Conservation (phyloP, 2,329 filamentous ascomycete species). For the Colletotrichum higginsianum region DNA sequence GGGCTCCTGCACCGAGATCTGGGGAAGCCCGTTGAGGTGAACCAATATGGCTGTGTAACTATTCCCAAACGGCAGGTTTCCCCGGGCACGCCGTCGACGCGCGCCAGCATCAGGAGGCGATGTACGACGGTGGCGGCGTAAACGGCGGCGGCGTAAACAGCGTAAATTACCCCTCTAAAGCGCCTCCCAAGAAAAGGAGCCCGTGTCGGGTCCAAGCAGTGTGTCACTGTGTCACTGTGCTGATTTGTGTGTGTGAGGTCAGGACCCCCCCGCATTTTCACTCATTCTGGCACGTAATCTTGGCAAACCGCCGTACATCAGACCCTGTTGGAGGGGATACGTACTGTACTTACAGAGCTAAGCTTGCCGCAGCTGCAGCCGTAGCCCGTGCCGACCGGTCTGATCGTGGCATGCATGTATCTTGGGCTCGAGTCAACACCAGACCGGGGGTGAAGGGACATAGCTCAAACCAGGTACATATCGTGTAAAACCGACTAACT, state of each 20-base stretch:
- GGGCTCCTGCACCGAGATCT: neutral
- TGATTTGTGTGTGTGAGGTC: slow-evolving; percentile 28
- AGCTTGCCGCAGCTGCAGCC: neutral
- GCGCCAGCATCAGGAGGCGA: neutral
- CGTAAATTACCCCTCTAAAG: slow-evolving; percentile 35
- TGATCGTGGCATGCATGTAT: slow-evolving; percentile 20
- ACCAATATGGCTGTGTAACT: no score
- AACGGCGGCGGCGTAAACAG: slow-evolving; percentile 40
- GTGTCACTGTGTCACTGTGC: neutral
- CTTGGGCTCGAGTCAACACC: slow-evolving; percentile 31
- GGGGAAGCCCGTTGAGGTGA: neutral
- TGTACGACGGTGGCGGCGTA: slow-evolving; percentile 21
- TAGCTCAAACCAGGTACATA: slow-evolving; percentile 27
- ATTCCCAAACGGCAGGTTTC: neutral
- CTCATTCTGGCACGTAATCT: slow-evolving; percentile 31
- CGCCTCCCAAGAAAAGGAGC: neutral
- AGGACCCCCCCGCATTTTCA: slow-evolving; percentile 36
- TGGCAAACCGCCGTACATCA: slow-evolving; percentile 19
- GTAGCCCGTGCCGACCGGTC: slow-evolving; percentile 8
- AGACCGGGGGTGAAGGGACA: slow-evolving; percentile 19
- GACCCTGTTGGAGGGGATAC: slow-evolving; percentile 14
- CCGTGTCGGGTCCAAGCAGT: neutral
- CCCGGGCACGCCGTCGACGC: neutral
- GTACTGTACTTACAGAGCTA: slow-evolving; percentile 1
- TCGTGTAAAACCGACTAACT: slow-evolving; percentile 6